Percentiles rank a stretch among this genome's conserved stretches.
phyloP scores from a whole-genome alignment of 768 basidiomycete genomes.

The Boletus subparvulus region DNA sequence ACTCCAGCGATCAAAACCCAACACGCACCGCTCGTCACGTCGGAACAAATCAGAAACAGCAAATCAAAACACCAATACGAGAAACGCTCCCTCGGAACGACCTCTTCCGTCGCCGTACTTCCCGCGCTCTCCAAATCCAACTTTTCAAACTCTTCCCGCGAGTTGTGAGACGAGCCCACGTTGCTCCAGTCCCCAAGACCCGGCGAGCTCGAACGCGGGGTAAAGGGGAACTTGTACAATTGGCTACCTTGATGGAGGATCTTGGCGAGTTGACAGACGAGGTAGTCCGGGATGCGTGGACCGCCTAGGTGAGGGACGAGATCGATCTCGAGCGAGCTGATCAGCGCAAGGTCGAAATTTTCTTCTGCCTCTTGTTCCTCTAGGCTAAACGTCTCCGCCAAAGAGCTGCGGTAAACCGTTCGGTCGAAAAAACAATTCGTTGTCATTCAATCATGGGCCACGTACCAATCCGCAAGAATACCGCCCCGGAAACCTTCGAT shows the following conservation, averaged over 20 bases:
- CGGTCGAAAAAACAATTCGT: not conserved
- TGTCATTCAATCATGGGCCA: not conserved
- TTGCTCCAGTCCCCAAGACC: conserved; percentile 5
- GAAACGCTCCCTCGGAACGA: conserved; percentile 78
- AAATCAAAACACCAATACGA: conserved; percentile 93
- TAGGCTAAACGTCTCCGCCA: conserved; percentile 54
- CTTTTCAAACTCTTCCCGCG: conserved; percentile 34
- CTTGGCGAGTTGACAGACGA: conserved; percentile 66
- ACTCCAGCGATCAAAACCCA: not conserved
- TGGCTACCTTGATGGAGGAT: conserved; percentile 72
- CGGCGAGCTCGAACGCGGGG: conserved; percentile 12
- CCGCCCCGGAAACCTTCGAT: conserved; percentile 81
- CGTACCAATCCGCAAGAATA: conserved; percentile 83
- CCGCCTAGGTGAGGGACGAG: conserved; percentile 77
- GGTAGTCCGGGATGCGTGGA: conserved; percentile 63
- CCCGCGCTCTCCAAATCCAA: conserved; percentile 47
- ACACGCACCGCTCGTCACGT: conserved; percentile 55
- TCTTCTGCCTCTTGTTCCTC: conserved; percentile 76
- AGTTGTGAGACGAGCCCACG: conserved; percentile 9
- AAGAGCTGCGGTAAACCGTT: conserved; percentile 42
- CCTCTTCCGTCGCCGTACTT: conserved; percentile 54
- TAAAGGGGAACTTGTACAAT: conserved; percentile 43
- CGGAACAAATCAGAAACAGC: conserved; percentile 76
- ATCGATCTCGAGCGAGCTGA: conserved; percentile 76
- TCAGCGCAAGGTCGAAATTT: conserved; percentile 80